These are phyloP conservation scores for Didymella arachidicola DNA, from an alignment of 2,329 filamentous ascomycete genomes.

Conservation along the genomic window DNA sequence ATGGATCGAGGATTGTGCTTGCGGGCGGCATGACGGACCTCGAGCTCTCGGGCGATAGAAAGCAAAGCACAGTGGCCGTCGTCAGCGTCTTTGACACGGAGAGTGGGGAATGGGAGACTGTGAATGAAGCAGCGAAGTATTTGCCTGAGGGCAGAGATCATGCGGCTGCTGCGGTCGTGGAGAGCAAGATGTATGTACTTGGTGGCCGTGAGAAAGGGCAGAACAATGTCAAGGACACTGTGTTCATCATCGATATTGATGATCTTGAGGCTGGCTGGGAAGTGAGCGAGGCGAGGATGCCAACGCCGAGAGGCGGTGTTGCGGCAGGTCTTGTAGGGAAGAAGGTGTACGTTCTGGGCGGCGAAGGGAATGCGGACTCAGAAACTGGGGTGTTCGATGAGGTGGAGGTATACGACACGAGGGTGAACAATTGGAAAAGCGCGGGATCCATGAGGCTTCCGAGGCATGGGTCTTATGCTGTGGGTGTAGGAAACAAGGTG, in stretches of 20 bases:
- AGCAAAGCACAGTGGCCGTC: slow-evolving; percentile 19
- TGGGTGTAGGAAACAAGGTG: slow-evolving; percentile 28
- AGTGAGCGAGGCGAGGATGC: slow-evolving; percentile 29
- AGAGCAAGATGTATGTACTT: slow-evolving; percentile 35
- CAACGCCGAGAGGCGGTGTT: slow-evolving; percentile 34
- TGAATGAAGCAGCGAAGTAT: slow-evolving; percentile 19
- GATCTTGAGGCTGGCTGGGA: slow-evolving; percentile 32
- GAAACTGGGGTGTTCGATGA: slow-evolving; percentile 6
- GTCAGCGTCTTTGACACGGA: slow-evolving; percentile 24
- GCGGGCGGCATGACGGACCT: slow-evolving; percentile 32
- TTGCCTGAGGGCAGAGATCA: slow-evolving; percentile 37
- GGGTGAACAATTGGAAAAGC: slow-evolving; percentile 27
- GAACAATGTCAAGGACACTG: slow-evolving; percentile 28
- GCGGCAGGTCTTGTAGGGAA: slow-evolving; percentile 28
- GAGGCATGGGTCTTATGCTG: slow-evolving; percentile 39
- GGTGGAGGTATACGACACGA: slow-evolving; percentile 12
- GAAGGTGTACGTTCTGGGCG: slow-evolving; percentile 40
- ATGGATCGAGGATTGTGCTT: slow-evolving; percentile 28
- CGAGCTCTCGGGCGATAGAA: slow-evolving; percentile 11
- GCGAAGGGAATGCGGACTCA: slow-evolving; percentile 5
- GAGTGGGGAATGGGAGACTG: not conserved
- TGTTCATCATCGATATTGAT: slow-evolving; percentile 36
- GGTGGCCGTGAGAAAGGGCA: slow-evolving; percentile 31
- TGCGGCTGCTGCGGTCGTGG: slow-evolving; percentile 35
- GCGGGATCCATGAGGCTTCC: slow-evolving; percentile 30